phyloP scores from a whole-genome alignment of 2,329 filamentous ascomycete genomes.

The Pseudogymnoascus sp. region DNA sequence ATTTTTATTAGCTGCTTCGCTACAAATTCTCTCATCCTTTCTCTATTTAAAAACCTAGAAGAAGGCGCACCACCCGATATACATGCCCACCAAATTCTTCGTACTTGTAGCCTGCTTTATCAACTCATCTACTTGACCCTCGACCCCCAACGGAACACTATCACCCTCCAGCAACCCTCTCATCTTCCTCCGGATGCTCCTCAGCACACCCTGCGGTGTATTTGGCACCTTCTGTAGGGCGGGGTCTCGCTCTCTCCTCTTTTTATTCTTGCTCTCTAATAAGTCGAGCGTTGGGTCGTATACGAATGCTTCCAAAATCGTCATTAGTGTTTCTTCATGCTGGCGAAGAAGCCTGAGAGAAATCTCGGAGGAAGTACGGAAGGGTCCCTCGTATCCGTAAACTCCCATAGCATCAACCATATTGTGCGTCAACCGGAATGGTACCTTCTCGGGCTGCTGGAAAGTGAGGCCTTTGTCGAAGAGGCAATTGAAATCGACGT shows the following conservation, averaged over 20 bases:
- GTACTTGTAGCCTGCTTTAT: slow-evolving; percentile 79
- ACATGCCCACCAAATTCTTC: slow-evolving; percentile 81
- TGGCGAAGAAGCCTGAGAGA: slow-evolving; percentile 77
- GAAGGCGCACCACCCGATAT: slow-evolving; percentile 85
- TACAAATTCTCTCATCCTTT: too few species aligned
- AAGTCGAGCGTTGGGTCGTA: slow-evolving; percentile 95
- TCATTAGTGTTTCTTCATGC: slow-evolving; percentile 95
- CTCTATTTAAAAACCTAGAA: slow-evolving; percentile 34
- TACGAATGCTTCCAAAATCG: slow-evolving; percentile 91
- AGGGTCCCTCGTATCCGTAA: slow-evolving; percentile 88
- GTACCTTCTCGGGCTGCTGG: slow-evolving; percentile 86
- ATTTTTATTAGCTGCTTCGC: too few species aligned
- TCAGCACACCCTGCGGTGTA: slow-evolving; percentile 72
- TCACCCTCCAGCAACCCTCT: slow-evolving; percentile 76
- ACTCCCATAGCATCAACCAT: slow-evolving; percentile 97
- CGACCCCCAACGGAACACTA: slow-evolving; percentile 85
- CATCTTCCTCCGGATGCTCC: slow-evolving; percentile 81
- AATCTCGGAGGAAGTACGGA: slow-evolving; percentile 82
- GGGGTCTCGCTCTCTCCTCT: slow-evolving; percentile 29
- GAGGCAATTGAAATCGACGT: slow-evolving; percentile 98
- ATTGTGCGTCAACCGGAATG: slow-evolving; percentile 95
- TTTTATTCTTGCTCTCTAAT: slow-evolving; percentile 57
- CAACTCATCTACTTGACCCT: slow-evolving; percentile 94
- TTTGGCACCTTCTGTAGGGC: slow-evolving; percentile 43
- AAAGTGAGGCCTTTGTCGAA: slow-evolving; percentile 98